Percentiles rank a stretch among this genome's conserved stretches.
Conservation (phyloP, 225 moss, liverwort and hornwort species). For the Marchantia paleacea region DNA sequence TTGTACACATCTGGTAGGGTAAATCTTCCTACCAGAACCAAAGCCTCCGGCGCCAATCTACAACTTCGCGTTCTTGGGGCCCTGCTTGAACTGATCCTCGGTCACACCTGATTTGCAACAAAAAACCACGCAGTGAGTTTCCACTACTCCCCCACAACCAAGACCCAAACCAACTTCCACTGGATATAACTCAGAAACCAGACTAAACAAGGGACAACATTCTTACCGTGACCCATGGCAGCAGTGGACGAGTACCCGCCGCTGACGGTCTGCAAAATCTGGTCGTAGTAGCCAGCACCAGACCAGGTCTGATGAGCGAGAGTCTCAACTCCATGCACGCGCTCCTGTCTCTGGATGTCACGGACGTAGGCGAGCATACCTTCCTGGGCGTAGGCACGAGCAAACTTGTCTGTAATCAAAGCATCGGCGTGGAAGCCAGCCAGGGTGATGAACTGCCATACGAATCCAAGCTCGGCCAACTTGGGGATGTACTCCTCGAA, state of each 20-base stretch:
- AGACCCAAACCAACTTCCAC: not conserved
- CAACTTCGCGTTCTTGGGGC: conserved; percentile 3
- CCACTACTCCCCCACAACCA: not conserved
- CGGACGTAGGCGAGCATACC: conserved; percentile 84
- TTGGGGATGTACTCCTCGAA: conserved; percentile 80
- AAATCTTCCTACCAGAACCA: too few relatives aligned
- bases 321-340: conserved; percentile 74
- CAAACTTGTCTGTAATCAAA: conserved; percentile 63
- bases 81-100: conserved; percentile 39
- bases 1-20: too few relatives aligned
- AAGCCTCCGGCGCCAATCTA: not conserved
- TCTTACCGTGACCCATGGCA: conserved; percentile 60
- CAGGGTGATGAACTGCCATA: conserved; percentile 85
- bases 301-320: conserved; percentile 82
- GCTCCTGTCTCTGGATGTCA: conserved; percentile 80
- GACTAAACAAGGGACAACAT: not conserved
- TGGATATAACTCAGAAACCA: not conserved
- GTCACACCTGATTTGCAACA: conserved; percentile 33
- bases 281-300: conserved; percentile 77
- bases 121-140: not conserved
- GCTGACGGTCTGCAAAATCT: conserved; percentile 69
- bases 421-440: conserved; percentile 75
- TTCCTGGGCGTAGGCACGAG: conserved; percentile 65
- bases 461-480: conserved; percentile 60
- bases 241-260: conserved; percentile 66